phyloP scores from a whole-genome alignment of 2,329 filamentous ascomycete species.

The Lachnellula occidentalis region DNA sequence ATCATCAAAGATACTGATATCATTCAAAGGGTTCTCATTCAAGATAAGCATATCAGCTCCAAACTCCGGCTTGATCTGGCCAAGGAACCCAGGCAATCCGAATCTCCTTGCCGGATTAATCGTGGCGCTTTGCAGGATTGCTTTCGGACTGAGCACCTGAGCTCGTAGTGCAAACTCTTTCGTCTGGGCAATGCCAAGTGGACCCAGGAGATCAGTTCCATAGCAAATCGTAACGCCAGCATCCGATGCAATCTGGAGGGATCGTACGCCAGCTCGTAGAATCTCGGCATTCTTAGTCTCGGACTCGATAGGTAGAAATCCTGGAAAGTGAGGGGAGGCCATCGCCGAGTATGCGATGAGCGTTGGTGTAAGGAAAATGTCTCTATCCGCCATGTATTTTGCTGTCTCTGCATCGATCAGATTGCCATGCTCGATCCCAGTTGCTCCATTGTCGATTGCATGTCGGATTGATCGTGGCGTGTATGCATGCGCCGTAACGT shows the following conservation, averaged over 20 bases:
- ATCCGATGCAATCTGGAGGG: constrained; percentile 43
- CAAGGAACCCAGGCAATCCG: constrained; percentile 40
- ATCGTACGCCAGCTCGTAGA: constrained; percentile 40
- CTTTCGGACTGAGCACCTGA: constrained; percentile 36
- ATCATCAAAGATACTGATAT: constrained; percentile 44
- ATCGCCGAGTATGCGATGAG: constrained; percentile 47
- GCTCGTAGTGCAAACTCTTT: constrained; percentile 43
- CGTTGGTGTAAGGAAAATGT: constrained; percentile 48
- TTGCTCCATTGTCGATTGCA: constrained; percentile 48
- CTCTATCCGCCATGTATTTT: constrained; percentile 43
- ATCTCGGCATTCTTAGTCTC: constrained; percentile 47
- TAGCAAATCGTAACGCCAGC: constrained; percentile 52
- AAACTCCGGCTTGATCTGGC: constrained; percentile 45
- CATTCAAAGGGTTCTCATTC: constrained; percentile 48
- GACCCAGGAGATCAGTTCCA: constrained; percentile 49
- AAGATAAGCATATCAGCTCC: constrained; percentile 49
- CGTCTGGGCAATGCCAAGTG: constrained; percentile 42
- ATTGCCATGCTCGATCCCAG: constrained; percentile 55
- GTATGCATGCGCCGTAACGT: constrained; percentile 54
- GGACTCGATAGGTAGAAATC: constrained; percentile 40
- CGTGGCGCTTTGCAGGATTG: constrained; percentile 46
- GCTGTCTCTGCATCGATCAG: constrained; percentile 55
- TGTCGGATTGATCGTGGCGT: constrained; percentile 49
- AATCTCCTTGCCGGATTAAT: constrained; percentile 48
- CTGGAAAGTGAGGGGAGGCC: constrained; percentile 38